Base-by-base conservation (phyloP, 2,329 filamentous ascomycete genomes). In the Fusarium annulatum region DNA sequence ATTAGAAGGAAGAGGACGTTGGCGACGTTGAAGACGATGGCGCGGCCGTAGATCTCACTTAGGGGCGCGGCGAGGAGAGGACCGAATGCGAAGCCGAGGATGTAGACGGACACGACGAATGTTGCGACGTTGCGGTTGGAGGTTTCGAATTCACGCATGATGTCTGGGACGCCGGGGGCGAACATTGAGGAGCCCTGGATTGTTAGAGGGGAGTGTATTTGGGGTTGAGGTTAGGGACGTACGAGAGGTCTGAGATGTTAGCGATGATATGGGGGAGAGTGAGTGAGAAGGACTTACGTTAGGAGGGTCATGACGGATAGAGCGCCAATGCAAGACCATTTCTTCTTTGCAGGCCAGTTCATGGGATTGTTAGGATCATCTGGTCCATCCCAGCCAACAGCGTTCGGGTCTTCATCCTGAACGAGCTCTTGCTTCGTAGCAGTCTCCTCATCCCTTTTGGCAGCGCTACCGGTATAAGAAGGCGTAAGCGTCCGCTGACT, bases 21-120 rank as follows among this genome's bases (percentile, higher is more conserved):
- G 69, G 69, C 65, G 18, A 74, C 18, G 61, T 77, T 71, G 70
- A 76, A 78, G 67, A 78, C 53, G 2, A 83, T 64, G 33, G 87
- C 86, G 11, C 89, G 84, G 7, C 89, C 89, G 76, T 88, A 91
- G 9, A 91, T 84, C 77, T 93, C 91, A 33, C 86, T 88, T 6
- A 93, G 79, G 1, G 91, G 90, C 2, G 89, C 90, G 84, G 88
- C 91, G 7, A 92, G 69, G 5, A 93, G 79, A 0, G 91, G 91
- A 0, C 91, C 91, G 16, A 92, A 76, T 12, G 83, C 85, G 69
- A 87, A 88, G 28, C 86, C 86, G 5, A 87, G 70, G n/a, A 88
- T 79, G 71, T 85, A 86, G 41, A 87, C 79, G 5, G 85, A 83
- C 3, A 85, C 83, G 18, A 86, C 83, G 15, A 88, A 82, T 0